Base-by-base conservation (phyloP, 257 asterid species). In the Anisodus acutangulus region DNA sequence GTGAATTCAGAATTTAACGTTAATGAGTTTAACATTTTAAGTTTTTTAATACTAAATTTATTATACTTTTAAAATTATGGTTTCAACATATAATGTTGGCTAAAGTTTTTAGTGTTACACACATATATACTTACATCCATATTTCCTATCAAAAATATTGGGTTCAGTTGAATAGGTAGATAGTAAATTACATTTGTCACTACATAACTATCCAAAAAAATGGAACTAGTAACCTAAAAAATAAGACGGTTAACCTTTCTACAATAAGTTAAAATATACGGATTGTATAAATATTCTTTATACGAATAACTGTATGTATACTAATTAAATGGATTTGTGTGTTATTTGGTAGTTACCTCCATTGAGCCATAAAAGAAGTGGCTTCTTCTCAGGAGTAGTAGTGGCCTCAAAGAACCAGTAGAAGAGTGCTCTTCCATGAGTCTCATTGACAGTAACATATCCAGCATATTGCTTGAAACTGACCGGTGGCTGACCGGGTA, bases 351-450 rank as follows among this genome's bases (percentile, higher is more conserved):
- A 11, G 0, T 17, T 87, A 94, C 98, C 98, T 92, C 97, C 98
- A 86, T 94, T 94, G 6, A 94, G 94, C 95, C 98, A 94, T 43
- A 94, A 51, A 41, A 94, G 86, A 57, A 94, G 91, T 70, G 98
- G 98, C 45, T 88, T 91, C 1, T 55, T 80, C 1, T 84, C 58
- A 12, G 94, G 87, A 41, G 83, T 66, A 17, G 16, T 63, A 4
- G 91, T 89, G 79, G 98, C 97, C 68, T 93, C 94, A 79, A 94
- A 92, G 69, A 94, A 93, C 98, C 97, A 93, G 88, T 94, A 94
- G 81, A 93, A 94, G 87, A 94, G 90, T 72, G 97, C 97, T 83
- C 98, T 90, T 26, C 95, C 98, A 85, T 90, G 91, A 45, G 85
- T 91, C 83, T 91, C 83, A 51, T 92, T 93, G 0, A 93, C 97